A percentile compares a stretch with the other conserved stretches of the same genome.
phyloP scores from a whole-genome alignment of 768 basidiomycete species.

The Boletus barrowsii region DNA sequence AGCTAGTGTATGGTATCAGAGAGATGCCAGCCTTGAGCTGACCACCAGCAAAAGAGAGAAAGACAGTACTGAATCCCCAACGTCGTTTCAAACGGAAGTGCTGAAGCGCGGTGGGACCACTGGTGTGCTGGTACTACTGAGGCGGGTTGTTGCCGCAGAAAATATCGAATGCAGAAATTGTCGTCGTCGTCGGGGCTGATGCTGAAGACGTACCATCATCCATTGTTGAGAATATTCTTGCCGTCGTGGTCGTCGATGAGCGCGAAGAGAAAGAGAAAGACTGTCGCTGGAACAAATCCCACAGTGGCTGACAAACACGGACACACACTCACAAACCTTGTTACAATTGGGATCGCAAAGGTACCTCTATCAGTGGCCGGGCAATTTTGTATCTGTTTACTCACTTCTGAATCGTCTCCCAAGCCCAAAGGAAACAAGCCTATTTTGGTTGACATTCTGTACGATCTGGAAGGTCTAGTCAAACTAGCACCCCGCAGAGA shows the following conservation, averaged over 20 bases:
- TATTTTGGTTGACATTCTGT: too few species aligned
- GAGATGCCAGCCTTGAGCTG: slow-evolving; percentile 36
- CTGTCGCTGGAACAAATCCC: neutral
- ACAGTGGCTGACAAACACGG: slow-evolving; percentile 11
- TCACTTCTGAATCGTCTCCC: too few species aligned
- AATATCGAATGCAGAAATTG: slow-evolving; percentile 45
- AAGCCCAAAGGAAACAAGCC: too few species aligned
- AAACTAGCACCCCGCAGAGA: too few species aligned
- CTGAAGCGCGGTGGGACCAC: slow-evolving; percentile 31
- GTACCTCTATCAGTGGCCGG: too few species aligned
- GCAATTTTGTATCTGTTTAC: too few species aligned
- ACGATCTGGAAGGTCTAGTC: too few species aligned
- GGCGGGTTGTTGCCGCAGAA: slow-evolving; percentile 37
- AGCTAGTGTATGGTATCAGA: slow-evolving; percentile 10
- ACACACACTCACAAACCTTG: slow-evolving; percentile 17
- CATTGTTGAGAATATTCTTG: slow-evolving; percentile 40
- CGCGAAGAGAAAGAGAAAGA: neutral
- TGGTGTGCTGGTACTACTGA: slow-evolving; percentile 31
- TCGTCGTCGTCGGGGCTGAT: slow-evolving; percentile 66
- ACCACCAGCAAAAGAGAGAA: slow-evolving; percentile 22
- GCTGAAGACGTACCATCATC: slow-evolving; percentile 82
- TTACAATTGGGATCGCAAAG: too few species aligned
- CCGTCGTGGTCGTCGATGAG: slow-evolving; percentile 12
- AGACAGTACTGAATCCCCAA: slow-evolving; percentile 22
- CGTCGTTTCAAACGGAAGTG: slow-evolving; percentile 29